Conservation (phyloP, 805 yeast species). For the Nakazawaea anatomiae region DNA sequence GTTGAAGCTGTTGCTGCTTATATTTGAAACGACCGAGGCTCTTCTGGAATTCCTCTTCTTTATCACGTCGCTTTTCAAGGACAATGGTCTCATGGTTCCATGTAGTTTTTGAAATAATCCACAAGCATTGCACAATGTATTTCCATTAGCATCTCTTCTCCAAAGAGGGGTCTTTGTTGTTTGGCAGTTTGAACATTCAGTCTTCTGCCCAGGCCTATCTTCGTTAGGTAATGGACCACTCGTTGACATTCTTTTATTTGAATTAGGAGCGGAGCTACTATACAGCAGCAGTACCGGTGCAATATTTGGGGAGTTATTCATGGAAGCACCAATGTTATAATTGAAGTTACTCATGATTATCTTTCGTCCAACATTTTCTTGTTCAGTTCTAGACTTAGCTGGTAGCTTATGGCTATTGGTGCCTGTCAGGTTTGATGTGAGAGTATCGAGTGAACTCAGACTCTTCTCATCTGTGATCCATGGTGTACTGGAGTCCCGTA, state of each 20-base stretch:
- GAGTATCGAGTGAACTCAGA: not conserved
- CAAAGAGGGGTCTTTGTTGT: constrained; percentile 58
- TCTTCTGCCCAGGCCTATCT: not conserved
- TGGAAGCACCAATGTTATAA: not conserved
- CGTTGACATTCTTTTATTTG: constrained; percentile 2
- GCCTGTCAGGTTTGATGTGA: not conserved
- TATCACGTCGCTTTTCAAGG: constrained; percentile 51
- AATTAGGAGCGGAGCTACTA: not conserved
- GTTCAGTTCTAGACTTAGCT: not conserved
- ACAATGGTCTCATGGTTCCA: constrained; percentile 56
- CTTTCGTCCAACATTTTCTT: constrained; percentile 8
- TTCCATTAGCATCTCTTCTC: constrained; percentile 55
- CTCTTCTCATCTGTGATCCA: not conserved
- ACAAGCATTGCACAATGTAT: constrained; percentile 60
- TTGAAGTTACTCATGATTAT: constrained; percentile 11
- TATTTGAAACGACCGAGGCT: constrained; percentile 7
- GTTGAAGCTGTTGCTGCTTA: not conserved
- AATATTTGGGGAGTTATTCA: constrained; percentile 3
- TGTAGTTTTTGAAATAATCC: constrained; percentile 55
- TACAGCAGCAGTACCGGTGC: not conserved
- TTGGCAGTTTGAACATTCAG: constrained; percentile 51
- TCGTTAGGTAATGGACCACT: not conserved
- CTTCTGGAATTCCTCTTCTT: constrained; percentile 48
- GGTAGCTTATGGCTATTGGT: not conserved
- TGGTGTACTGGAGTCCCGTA: not conserved